These are phyloP conservation scores for Leccinellum rugosiceps DNA, from an alignment of 768 basidiomycete species.

Conservation along the genomic window DNA sequence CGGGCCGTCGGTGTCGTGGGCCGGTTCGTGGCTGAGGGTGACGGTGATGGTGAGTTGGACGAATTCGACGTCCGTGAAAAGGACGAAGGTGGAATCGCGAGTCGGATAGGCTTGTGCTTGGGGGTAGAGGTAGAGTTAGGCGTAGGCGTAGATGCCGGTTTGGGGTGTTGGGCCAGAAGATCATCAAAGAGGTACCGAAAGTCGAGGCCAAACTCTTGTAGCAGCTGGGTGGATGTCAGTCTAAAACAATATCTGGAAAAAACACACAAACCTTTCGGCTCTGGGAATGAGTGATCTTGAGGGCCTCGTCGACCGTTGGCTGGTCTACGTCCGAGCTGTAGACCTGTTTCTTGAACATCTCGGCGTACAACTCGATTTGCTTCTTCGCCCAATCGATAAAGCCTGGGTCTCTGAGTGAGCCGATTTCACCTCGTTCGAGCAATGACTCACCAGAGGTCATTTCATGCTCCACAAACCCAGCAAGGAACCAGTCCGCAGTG, in stretches of 20 bases:
- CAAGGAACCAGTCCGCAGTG: slow-evolving; percentile 96
- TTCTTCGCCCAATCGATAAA: slow-evolving; percentile 93
- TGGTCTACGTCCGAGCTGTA: slow-evolving; percentile 77
- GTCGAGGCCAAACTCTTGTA: slow-evolving; percentile 92
- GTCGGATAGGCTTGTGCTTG: slow-evolving; percentile 29
- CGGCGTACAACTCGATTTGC: slow-evolving; percentile 78
- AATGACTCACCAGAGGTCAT: slow-evolving; percentile 58
- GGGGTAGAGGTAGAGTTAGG: slow-evolving; percentile 14
- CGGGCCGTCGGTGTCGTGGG: slow-evolving; percentile 29
- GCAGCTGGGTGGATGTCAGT: slow-evolving; percentile 46
- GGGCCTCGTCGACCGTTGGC: slow-evolving; percentile 71
- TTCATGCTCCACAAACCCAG: slow-evolving; percentile 93
- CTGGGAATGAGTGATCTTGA: slow-evolving; percentile 73
- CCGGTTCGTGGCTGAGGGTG: slow-evolving; percentile 14
- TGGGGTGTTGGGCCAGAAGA: slow-evolving; percentile 54
- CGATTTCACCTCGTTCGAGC: not conserved
- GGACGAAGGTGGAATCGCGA: slow-evolving; percentile 17
- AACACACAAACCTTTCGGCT: slow-evolving; percentile 67
- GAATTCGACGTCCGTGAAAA: slow-evolving; percentile 15
- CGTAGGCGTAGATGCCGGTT: slow-evolving; percentile 21
- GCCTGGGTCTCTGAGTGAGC: slow-evolving; percentile 43
- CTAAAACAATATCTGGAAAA: not conserved
- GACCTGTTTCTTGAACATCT: slow-evolving; percentile 87
- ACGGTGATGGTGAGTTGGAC: slow-evolving; percentile 13
- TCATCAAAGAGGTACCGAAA: slow-evolving; percentile 88